A percentile compares a stretch with the other conserved stretches of the same genome.
Conservation (phyloP, 768 basidiomycete species). For the Omphalotus guepiniiformis region DNA sequence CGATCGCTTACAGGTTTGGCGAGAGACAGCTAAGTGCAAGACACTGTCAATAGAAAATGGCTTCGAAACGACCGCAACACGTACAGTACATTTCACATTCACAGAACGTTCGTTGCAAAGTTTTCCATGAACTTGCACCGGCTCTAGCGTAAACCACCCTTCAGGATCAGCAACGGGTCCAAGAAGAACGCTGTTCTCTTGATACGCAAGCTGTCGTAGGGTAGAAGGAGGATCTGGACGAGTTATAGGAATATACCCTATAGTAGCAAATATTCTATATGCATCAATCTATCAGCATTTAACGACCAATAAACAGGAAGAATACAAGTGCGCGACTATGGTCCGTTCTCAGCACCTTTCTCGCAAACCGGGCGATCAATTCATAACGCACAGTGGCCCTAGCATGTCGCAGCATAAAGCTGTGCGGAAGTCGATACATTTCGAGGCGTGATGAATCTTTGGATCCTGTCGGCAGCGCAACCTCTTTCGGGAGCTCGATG, state of each 20-base stretch:
- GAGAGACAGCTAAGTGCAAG: conserved; percentile 2
- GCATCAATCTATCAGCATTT: neutral
- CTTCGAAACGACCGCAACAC: conserved; percentile 12
- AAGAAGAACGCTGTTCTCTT: conserved; percentile 24
- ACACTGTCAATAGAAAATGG: neutral
- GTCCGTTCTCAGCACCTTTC: conserved; percentile 4
- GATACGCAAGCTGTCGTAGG: conserved; percentile 30
- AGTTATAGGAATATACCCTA: conserved; percentile 29
- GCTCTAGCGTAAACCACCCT: conserved; percentile 32
- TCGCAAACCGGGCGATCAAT: conserved; percentile 1
- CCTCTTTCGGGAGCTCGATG: conserved; percentile 30
- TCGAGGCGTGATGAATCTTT: conserved; percentile 1
- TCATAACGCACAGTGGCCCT: conserved; percentile 1
- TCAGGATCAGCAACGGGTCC: conserved; percentile 34
- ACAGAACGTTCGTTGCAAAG: conserved; percentile 30
- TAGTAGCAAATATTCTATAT: conserved; percentile 11
- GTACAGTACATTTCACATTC: conserved; percentile 28
- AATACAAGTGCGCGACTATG: neutral
- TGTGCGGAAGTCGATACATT: neutral
- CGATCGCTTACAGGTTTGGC: conserved; percentile 6
- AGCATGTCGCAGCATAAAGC: conserved; percentile 1
- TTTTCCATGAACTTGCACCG: conserved; percentile 26
- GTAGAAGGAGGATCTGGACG: conserved; percentile 31
- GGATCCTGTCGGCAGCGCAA: neutral
- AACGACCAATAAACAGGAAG: too few species aligned